Conservation (phyloP, 768 basidiomycete species). For the Polyporus arcularius region DNA sequence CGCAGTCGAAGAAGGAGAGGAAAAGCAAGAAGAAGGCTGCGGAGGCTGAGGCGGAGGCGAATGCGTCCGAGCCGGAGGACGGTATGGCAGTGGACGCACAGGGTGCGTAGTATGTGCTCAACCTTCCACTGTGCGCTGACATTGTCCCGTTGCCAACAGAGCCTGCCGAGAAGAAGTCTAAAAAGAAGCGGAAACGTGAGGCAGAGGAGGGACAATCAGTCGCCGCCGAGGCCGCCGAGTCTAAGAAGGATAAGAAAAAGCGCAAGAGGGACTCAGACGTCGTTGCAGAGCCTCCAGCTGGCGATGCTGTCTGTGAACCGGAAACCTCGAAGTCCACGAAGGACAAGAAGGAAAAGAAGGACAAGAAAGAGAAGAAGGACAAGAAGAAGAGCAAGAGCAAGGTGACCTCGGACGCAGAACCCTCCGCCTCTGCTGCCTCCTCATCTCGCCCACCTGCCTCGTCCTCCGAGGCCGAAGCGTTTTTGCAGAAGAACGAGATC, state of each 20-base stretch:
- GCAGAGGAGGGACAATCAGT: slow-evolving; percentile 27
- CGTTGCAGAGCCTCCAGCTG: slow-evolving; percentile 20
- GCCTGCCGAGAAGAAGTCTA: slow-evolving; percentile 36
- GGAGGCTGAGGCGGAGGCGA: neutral
- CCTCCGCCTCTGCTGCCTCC: slow-evolving; percentile 24
- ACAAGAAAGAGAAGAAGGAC: slow-evolving; percentile 20
- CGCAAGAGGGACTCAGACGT: slow-evolving; percentile 36
- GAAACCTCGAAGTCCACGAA: neutral
- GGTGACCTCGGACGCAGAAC: slow-evolving; percentile 33
- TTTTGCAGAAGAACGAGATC: slow-evolving; percentile 71
- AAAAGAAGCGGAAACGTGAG: slow-evolving; percentile 45
- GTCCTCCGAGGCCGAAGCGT: slow-evolving; percentile 55
- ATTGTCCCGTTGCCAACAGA: too few relatives aligned
- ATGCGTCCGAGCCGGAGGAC: neutral
- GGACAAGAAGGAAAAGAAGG: slow-evolving; percentile 16
- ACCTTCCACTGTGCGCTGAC: neutral
- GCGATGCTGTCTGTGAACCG: neutral
- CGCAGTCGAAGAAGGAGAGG: slow-evolving; percentile 10
- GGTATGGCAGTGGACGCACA: slow-evolving; percentile 4
- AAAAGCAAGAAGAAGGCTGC: slow-evolving; percentile 16
- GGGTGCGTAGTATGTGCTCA: neutral
- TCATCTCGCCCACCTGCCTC: slow-evolving; percentile 25
- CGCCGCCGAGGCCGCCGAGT: slow-evolving; percentile 10
- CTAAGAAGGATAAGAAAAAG: slow-evolving; percentile 43
- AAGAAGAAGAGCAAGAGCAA: slow-evolving; percentile 36